Base-by-base conservation (phyloP, 345 rosid genomes). In the Excoecaria agallocha region DNA sequence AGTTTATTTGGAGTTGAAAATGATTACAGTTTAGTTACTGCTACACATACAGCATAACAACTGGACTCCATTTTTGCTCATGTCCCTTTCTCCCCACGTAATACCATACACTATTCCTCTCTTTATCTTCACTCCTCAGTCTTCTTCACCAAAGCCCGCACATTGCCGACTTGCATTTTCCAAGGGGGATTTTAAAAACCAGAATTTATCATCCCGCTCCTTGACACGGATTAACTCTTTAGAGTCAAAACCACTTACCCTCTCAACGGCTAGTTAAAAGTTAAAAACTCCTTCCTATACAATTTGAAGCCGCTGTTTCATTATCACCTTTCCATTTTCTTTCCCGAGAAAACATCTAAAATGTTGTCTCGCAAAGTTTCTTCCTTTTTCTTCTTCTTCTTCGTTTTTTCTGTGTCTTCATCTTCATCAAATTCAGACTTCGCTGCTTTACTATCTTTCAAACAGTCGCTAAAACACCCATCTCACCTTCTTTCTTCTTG, bases 401-500 rank as follows among this genome's bases (percentile, higher is more conserved):
- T 68, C 63, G 63, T 76, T 13, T 24, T 25, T 45, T 68, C 72
- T 20, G 19, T 37, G 24, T 77, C 82, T 17, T 24, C 0, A 5
- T 65, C 60, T 63, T 66, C 39, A 11, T 63, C 67, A n/a, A 66
- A 37, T 16, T 43, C 20, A 11, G 78, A 74, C 58, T 46, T 24
- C 48, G 0, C 46, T 6, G 71, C 81, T 13, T 76, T 84, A 4
- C 72, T 75, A n/a, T 73, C 59, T 58, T 84, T 84, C 76, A 82
- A 82, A 39, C 39, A 73, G 13, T 72, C 80, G 5, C 60, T 77
- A 24, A 39, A 61, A 4, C 74, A 24, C 64, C 25, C 78, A 30
- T 17, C 73, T 8, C 41, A 63, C 60, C 45, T 72, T 24, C 80
- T 85, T 3, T 72, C 78, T 46, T 66, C 77, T 45, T 85, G 86